Base-by-base conservation (phyloP, 768 basidiomycete species). In the Lentinula raphanica region DNA sequence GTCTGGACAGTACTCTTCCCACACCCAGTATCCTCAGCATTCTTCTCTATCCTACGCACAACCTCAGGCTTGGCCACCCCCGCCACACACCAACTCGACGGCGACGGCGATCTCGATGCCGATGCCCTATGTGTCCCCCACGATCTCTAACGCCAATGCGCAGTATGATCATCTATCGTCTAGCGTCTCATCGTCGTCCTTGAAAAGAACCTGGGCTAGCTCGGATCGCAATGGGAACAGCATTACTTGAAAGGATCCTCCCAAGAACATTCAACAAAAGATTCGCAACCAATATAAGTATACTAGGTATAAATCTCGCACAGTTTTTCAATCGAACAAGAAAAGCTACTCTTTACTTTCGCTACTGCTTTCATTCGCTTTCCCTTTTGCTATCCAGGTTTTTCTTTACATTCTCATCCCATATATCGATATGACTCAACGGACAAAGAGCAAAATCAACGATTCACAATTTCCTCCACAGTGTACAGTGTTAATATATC, bases 31-130 rank as follows among this genome's bases (percentile, higher is more conserved):
- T 6, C 40, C 28, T 25, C 27, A 27, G 28, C 39, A 56, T 28
- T 11, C 15, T 9, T 29, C 21, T 19, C 55, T 21, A 6, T 11
- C 9, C 13, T 28, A 50, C 21, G 31, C 19, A 11, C 49, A 50
- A 5, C 49, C 29, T 36, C 49, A 50, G 29, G 32, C 49, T 5
- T 32, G 32, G 51, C 36, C 51, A 28, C 29, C 27, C n/a, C 31
- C 49, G 3, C 23, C 36, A 7, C 31, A 32, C 12, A 31, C 8
- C 28, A 6, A 6, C 32, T 25, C 45, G 0, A 3, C 48, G 3
- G 15, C 48, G 48, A 49, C 48, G n/a, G 19, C 51, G n/a, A 36
- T 57, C 17, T 49, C 56, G 11, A 49, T 49, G 31, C 56, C 25
- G 8, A 57, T 57, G 46, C 46, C 44, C 21, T 57, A 21, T 35